Base-by-base conservation (phyloP, 257 asterid genomes). In the Solanum infundibuliforme region DNA sequence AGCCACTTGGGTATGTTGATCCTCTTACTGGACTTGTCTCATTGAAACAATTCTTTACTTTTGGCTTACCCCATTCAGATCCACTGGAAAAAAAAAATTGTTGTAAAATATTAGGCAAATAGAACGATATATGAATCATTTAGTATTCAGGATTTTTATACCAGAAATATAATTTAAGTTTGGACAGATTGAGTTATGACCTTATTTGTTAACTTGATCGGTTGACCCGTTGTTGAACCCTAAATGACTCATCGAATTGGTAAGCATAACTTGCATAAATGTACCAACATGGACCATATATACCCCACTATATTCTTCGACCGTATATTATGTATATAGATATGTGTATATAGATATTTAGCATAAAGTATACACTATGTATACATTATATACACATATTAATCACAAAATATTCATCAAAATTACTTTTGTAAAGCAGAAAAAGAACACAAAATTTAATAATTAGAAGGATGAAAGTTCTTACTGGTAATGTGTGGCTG, bases 401-500 rank as follows among this genome's bases (percentile, higher is more conserved):
- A 71, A 7, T 35, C 31, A 6, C 52, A 36, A 74, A 34, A 36
- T 52, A 4, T 5, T 39, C 36, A 41, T 41, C 25, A 41, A 79
- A 79, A 79, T 25, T 5, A 41, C 83, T 75, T 23, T 38, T 58
- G 5, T 34, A 65, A 4, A 21, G 31, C 5, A 48, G 0, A 16
- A 18, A 52, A 41, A 13, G 4, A 31, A 9, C 35, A 35, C 8
- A 39, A 13, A 62, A 65, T 39, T 62, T 52, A 52, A 52, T 2
- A n/a, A 65, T 69, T 62, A 8, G 12, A 48, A 10, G 25, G 46
- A 29, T 11, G 29, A 41, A 69, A 48, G 3, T 36, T 35, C 89
- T 92, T 92, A 95, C 97, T 91, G 87, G 91, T 95, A 94, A 88
- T 95, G 98, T 5, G 85, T 75, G 0, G 98, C 92, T 74, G 95